Evolutionary conservation across 2,329 filamentous ascomycete genomes (phyloP), one percentile per base, ranked within the genome.

Genomic region (Chaetomiaceae sp.): DNA sequence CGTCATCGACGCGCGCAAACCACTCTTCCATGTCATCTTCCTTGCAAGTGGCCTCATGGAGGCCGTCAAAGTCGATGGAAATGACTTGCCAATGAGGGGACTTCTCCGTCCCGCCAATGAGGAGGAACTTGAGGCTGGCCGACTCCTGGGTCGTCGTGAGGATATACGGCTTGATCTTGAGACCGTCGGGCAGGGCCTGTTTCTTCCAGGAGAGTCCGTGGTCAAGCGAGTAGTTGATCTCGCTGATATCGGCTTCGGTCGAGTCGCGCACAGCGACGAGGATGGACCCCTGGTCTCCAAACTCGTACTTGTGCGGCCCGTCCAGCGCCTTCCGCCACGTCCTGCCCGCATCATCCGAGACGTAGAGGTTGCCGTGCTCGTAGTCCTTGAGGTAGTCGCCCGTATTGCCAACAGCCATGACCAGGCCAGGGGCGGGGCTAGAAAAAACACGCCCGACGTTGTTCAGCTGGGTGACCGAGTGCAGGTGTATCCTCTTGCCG

Each of bases 341-440:
- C 56, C 89, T 72, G 37, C 94, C 94, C 19, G 91, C 92, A 69
- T 97, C 84, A 65, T 96, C 89, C 0, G 94, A 99, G 23, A 97
- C 83, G 66, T 85, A 97, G 1, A 96, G 80, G 67, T 89, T 83
- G 12, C 90, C 85, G 9, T 96, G 82, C 2, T 96, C 82, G 65
- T 91, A 92, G 6, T 77, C 71, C 56, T 83, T 80, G 6, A 99
- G 78, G 48, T 79, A 75, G 19, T 88, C 82, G 48, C 95, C 94
- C 4, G 83, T 89, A 68, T 99, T 99, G 54, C 94, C 94, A 47
- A 95, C 84, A 15, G 88, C 95, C 89, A 99, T 95, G 19, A 96
- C 82, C 53, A 99, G 78, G 7, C 94, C 95, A 3, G 94, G 92
- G 0, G 94, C 92, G 1, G 90, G 89, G 64, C 91, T 97, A 2